Base-by-base conservation (phyloP, 345 rosid genomes). In the Theobroma cacao region DNA sequence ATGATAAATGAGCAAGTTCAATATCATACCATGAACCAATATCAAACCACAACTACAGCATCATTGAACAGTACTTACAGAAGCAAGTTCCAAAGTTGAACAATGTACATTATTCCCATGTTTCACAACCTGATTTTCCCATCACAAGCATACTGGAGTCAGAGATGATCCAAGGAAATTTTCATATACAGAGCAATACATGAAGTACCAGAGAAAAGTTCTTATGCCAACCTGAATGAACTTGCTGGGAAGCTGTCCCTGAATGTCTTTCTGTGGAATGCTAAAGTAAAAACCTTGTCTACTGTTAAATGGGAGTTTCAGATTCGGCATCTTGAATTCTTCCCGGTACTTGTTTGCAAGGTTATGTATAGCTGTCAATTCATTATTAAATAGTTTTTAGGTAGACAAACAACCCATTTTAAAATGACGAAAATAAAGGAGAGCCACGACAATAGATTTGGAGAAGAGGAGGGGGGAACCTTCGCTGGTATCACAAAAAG, bases 201-300 rank as follows among this genome's bases (percentile, higher is more conserved):
- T 63, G 18, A 66, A 72, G 45, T 69, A 78, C 61, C 40, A 31
- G 68, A 68, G 67, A 65, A 71, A 81, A 76, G 28, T 40, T 45
- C 33, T 59, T 26, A 72, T 77, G 40, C 17, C 53, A 60, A 95
- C 99, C 97, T 93, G 99, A 80, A 93, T 93, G 85, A 92, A 95
- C 88, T 90, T 93, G 88, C 81, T 89, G 28, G 99, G 98, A 82
- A 93, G 94, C 87, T 88, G 91, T 87, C 96, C 96, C 82, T 90
- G 93, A 77, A 91, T 85, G 68, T 92, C 98, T 83, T 95, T 95
- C 72, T 80, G 90, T 47, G 96, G 92, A 85, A 95, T 90, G 86
- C 99, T 95, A 69, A 93, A 87, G 86, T 92, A 93, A 93, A 95
- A 95, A n/a, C 99, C 99, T 80, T 92, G 98, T 82, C 93, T 88